Evolutionary conservation across 1,284 basidiomycete species (phyloP).

Genomic region (Sanguinoderma infundibulare): DNA sequence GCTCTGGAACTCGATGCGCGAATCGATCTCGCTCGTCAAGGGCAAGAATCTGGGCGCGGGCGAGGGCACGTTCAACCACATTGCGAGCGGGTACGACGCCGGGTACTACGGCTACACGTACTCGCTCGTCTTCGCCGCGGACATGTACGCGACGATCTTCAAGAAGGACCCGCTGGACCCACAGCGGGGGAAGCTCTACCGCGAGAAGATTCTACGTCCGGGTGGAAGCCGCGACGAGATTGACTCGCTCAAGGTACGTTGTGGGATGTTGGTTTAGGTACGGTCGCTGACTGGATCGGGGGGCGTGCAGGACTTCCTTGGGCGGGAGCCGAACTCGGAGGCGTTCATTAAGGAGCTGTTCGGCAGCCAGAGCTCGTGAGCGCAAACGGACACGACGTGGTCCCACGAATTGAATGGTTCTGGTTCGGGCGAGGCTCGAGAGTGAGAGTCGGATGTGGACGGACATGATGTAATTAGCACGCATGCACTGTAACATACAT

Average conservation of each 20-base stretch:
- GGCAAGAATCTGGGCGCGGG: conserved; percentile 65
- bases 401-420: neutral
- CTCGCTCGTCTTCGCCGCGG: conserved; percentile 76
- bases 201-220: conserved; percentile 55
- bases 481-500: neutral
- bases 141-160: conserved; percentile 85
- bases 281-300: neutral
- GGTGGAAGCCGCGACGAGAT: conserved; percentile 65
- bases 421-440: neutral
- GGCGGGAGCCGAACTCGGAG: conserved; percentile 74
- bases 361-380: conserved; percentile 34
- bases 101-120: conserved; percentile 84
- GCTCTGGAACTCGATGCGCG: conserved; percentile 75
- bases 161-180: conserved; percentile 76
- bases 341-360: conserved; percentile 77
- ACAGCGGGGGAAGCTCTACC: conserved; percentile 53
- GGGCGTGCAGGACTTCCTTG: conserved; percentile 68
- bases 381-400: too few species aligned
- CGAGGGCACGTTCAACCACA: conserved; percentile 73
- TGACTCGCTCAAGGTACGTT: conserved; percentile 54
- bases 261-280: neutral
- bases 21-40: conserved; percentile 71
- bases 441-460: neutral
- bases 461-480: neutral
- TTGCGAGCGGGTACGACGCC: conserved; percentile 77